Evolutionary conservation across 306 rosid genomes (phyloP).

Genomic region (Cucumis cinereus): DNA sequence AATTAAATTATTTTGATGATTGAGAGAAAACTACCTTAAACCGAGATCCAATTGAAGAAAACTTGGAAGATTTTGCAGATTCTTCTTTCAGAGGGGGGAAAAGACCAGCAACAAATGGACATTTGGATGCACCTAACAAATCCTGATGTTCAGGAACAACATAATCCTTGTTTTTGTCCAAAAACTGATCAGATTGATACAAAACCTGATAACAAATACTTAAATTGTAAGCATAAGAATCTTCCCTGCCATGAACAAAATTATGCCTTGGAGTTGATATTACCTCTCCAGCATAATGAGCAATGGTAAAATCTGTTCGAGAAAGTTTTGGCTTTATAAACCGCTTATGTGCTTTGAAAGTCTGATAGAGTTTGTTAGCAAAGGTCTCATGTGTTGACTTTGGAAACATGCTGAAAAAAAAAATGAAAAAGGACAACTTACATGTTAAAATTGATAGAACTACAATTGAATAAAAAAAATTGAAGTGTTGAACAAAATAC

Average conservation of each 20-base stretch:
- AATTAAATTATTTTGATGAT: not conserved
- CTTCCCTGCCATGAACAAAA: conserved; percentile 12
- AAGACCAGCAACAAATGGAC: conserved; percentile 91
- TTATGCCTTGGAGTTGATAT: conserved; percentile 8
- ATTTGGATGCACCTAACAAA: conserved; percentile 71
- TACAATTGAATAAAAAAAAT: not conserved
- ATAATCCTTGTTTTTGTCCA: conserved; percentile 99
- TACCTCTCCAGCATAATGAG: conserved; percentile 99
- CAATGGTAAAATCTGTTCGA: conserved; percentile 77
- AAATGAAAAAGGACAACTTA: conserved; percentile 9
- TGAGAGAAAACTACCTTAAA: conserved; percentile 53
- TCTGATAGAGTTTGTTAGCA: conserved; percentile 95
- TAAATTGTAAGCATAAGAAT: conserved; percentile 13
- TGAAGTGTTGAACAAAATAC: not conserved
- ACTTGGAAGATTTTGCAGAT: conserved; percentile 82
- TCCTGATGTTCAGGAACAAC: conserved; percentile 98
- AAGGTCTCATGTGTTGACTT: conserved; percentile 99
- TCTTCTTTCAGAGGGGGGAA: conserved; percentile 94
- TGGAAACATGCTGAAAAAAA: conserved; percentile 94
- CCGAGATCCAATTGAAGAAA: conserved; percentile 95
- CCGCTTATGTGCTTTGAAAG: conserved; percentile 85
- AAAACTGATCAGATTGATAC: conserved; percentile 85
- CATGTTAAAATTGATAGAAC: conserved; percentile 6
- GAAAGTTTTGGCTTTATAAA: conserved; percentile 93
- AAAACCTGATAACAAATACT: conserved; percentile 51